phyloP scores from a whole-genome alignment of 495 filamentous ascomycete species.

The Neurospora sp. region DNA sequence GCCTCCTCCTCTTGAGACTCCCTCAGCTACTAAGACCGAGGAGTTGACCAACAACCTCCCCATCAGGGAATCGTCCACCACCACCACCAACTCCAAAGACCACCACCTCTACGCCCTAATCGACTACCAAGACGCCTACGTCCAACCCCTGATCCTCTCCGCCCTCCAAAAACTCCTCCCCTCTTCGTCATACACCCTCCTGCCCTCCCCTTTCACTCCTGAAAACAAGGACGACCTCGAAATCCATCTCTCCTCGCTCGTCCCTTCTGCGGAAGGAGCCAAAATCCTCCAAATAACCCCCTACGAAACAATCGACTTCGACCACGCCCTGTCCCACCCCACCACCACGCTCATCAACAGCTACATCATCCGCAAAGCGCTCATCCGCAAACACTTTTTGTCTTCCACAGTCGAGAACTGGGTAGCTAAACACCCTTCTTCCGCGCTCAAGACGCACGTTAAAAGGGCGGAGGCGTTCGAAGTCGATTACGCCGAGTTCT shows the following conservation, averaged over 20 bases:
- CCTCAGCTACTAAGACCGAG: background rate
- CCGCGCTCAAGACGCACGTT: constrained; percentile 54
- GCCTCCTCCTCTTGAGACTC: background rate
- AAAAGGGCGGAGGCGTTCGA: constrained; percentile 76
- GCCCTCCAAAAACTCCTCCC: constrained; percentile 59
- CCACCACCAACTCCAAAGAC: background rate
- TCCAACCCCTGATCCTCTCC: constrained; percentile 67
- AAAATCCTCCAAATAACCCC: constrained; percentile 69
- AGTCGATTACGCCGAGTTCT: constrained; percentile 90
- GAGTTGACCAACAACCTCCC: background rate
- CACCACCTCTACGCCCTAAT: constrained; percentile 60
- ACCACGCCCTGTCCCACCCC: constrained; percentile 52
- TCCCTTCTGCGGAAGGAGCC: constrained; percentile 27
- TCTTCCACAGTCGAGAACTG: constrained; percentile 68
- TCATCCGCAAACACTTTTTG: constrained; percentile 95
- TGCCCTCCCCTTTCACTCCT: constrained; percentile 15
- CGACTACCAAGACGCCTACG: constrained; percentile 76
- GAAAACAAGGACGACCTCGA: constrained; percentile 3
- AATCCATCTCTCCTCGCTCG: constrained; percentile 19
- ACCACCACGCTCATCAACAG: constrained; percentile 57
- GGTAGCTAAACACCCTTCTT: constrained; percentile 69
- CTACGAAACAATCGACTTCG: constrained; percentile 82
- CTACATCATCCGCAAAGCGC: constrained; percentile 90
- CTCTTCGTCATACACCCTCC: constrained; percentile 19
- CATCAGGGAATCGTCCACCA: background rate